Conservation (phyloP, 768 basidiomycete species). For the Peribolospora baueri region DNA sequence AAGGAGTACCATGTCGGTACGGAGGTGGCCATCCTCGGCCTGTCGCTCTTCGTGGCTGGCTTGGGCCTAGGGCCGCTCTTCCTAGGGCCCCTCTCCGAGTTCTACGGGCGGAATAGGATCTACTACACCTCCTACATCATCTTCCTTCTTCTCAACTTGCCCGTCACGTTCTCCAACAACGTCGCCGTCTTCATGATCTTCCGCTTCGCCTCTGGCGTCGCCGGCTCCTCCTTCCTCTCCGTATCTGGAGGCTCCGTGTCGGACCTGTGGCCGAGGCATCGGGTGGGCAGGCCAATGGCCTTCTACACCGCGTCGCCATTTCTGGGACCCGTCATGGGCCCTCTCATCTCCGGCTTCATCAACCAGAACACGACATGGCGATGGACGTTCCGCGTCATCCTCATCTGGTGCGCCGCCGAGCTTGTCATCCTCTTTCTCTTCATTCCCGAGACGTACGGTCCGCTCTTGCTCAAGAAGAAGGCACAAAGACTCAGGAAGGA, state of each 20-base stretch:
- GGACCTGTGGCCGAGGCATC: slow-evolving; percentile 24
- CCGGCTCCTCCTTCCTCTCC: slow-evolving; percentile 34
- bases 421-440: slow-evolving; percentile 22
- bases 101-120: slow-evolving; percentile 3
- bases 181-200: slow-evolving; percentile 32
- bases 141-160: slow-evolving; percentile 5
- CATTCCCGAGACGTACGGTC: slow-evolving; percentile 45
- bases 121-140: slow-evolving; percentile 8
- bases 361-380: slow-evolving; percentile 27
- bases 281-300: background rate
- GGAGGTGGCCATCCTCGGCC: background rate
- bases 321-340: slow-evolving; percentile 17
- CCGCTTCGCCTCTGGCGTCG: slow-evolving; percentile 33
- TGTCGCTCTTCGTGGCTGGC: slow-evolving; percentile 6
- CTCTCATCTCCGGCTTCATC: slow-evolving; percentile 41
- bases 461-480: slow-evolving; percentile 27
- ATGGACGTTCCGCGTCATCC: slow-evolving; percentile 49
- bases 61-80: slow-evolving; percentile 1
- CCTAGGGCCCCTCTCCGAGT: background rate
- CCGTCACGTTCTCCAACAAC: slow-evolving; percentile 2
- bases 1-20: no score
- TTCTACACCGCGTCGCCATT: background rate
- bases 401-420: slow-evolving; percentile 44
- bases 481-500: slow-evolving; percentile 29
- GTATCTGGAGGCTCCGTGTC: slow-evolving; percentile 38